Percentiles rank a stretch among this genome's conserved stretches.
phyloP scores from a whole-genome alignment of 345 rosid genomes.

The Salix brachista region DNA sequence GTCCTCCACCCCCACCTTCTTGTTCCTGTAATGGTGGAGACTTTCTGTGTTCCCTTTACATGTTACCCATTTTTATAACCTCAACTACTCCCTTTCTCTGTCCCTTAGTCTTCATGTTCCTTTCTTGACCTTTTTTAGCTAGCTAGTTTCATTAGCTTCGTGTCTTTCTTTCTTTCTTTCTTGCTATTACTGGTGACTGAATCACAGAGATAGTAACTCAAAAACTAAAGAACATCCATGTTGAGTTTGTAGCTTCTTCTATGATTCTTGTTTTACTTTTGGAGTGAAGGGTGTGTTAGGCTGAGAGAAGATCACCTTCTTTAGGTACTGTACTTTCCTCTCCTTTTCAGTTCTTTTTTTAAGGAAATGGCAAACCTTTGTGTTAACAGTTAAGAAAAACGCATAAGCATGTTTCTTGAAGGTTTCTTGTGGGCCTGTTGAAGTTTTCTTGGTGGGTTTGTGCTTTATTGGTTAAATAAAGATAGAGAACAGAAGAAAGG shows the following conservation, averaged over 20 bases:
- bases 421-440: not conserved
- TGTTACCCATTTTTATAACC: not conserved
- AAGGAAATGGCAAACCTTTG: not conserved
- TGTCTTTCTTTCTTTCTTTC: not conserved
- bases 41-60: conserved; percentile 13
- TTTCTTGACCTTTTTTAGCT: conserved; percentile 5
- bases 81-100: not conserved
- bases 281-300: not conserved
- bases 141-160: not conserved
- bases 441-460: not conserved
- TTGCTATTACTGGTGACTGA: not conserved
- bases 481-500: not conserved
- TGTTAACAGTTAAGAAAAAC: not conserved
- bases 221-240: not conserved
- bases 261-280: not conserved
- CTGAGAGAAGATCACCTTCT: conserved; percentile 11
- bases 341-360: not conserved
- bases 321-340: conserved; percentile 20
- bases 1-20: not conserved
- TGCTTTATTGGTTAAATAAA: not conserved
- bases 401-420: not conserved
- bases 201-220: too few species aligned
- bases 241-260: not conserved
- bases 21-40: conserved; percentile 35
- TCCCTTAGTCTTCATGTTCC: not conserved